Base-by-base conservation (phyloP, 2,329 filamentous ascomycete genomes). In the Ophiostoma himal-ulmi region DNA sequence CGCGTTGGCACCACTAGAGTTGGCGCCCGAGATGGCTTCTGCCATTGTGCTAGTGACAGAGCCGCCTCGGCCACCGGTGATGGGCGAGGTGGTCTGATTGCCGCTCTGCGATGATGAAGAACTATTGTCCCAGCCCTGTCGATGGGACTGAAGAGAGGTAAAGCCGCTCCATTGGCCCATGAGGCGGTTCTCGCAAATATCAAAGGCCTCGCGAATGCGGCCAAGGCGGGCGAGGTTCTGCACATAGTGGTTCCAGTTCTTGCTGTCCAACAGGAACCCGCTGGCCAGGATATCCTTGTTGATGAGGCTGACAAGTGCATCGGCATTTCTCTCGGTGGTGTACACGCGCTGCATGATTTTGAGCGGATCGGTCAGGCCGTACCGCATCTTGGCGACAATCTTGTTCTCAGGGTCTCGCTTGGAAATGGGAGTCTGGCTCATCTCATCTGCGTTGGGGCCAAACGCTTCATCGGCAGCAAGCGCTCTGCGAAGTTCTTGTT, bases 91-190 rank as follows among this genome's bases (percentile, higher is more conserved):
- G 26, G 8, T 26, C 41, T 14, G 69, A 60, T 48, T 20, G 44
- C 44, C 17, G 44, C 7, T 48, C 22, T 20, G 13, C n/a, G 62
- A 26, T 7, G 66, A 36, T 22, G 66, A 48, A 14, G 13, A n/a
- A 4, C 13, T 57, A 22, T 8, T 22, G 37, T 44, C 37, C 37
- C 36, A 66, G 8, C 39, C 37, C 20, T 39, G 64, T 1, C 64
- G 11, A n/a, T 14, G 64, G 11, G 54, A 22, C 8, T 80, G 80
- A 60, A 76, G 77, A 2, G 73, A 70, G 37, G 76, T 73, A 92
- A 93, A 97, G 34, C 93, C 92, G 13, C 86, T 85, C 86, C 93
- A 97, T 44, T 86, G 83, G 0, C 86, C 84, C 86, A 97, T 96
- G 70, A 98, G 88, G 72, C 88, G 86, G 36, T 83, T 80, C 80